Conservation (phyloP, 805 yeast species). For the Cyberlindnera subsufficiens region DNA sequence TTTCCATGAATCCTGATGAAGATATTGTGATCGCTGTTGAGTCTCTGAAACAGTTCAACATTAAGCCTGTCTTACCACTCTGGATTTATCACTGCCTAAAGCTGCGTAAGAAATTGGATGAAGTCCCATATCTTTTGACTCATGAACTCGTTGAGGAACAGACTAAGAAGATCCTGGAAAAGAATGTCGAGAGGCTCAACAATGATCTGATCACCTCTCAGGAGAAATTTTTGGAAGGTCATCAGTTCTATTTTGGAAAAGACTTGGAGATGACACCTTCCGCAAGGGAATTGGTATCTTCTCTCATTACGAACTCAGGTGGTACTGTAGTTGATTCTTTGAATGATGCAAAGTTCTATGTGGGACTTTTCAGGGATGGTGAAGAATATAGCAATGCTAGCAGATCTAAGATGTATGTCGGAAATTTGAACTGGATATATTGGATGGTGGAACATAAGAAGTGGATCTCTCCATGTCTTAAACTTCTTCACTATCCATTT, state of each 20-base stretch:
- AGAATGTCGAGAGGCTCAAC: slow-evolving; percentile 9
- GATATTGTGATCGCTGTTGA: slow-evolving; percentile 52
- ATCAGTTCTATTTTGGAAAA: slow-evolving; percentile 42
- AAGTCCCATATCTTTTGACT: slow-evolving; percentile 37
- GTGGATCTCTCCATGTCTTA: slow-evolving; percentile 50
- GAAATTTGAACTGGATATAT: slow-evolving; percentile 73
- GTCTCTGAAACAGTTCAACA: slow-evolving; percentile 32
- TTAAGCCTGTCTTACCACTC: slow-evolving; percentile 63
- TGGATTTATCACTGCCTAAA: slow-evolving; percentile 76
- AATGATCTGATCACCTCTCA: slow-evolving; percentile 4
- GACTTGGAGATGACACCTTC: slow-evolving; percentile 52
- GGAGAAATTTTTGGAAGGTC: slow-evolving; percentile 33
- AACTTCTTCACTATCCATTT: slow-evolving; percentile 67
- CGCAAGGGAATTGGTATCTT: slow-evolving; percentile 32
- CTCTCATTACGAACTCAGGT: slow-evolving; percentile 45
- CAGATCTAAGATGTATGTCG: slow-evolving; percentile 38
- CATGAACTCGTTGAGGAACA: slow-evolving; percentile 8
- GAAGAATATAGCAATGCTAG: slow-evolving; percentile 44
- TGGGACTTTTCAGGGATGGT: slow-evolving; percentile 63
- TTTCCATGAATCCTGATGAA: slow-evolving; percentile 53
- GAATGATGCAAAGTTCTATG: slow-evolving; percentile 37
- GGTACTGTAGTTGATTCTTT: slow-evolving; percentile 37
- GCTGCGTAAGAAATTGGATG: slow-evolving; percentile 44
- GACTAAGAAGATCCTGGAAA: slow-evolving; percentile 6
- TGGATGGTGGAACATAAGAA: slow-evolving; percentile 50